Base-by-base conservation (phyloP, 495 filamentous ascomycete genomes). In the Talaromyces liani region DNA sequence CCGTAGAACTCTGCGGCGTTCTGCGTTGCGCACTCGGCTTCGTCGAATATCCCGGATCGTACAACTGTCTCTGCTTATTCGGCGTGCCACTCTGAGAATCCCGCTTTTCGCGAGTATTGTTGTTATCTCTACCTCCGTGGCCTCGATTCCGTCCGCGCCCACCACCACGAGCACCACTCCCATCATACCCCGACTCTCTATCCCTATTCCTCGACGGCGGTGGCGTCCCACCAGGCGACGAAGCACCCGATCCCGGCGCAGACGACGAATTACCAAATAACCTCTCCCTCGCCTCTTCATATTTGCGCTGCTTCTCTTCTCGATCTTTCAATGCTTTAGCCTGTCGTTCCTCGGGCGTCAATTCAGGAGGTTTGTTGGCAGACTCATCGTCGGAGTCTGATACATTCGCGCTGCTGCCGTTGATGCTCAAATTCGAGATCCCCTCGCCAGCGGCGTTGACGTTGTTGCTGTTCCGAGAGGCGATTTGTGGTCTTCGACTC, bases 251-350 rank as follows among this genome's bases (percentile, higher is more conserved):
- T 2, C 70, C 72, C 5, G 71, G 75, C 14, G 81, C 70, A 6
- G 77, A 79, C 9, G 77, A 79, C 12, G 82, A 75, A 7, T 78
- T 82, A 24, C 91, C 91, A 72, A 96, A 92, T n/a, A 96, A 82
- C 70, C 88, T 85, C 67, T 92, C 89, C 12, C 92, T 82, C 2
- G 83, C 89, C 75, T 96, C 92, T 60, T 93, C 87, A 71, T 97
- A 97, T 57, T 88, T 89, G 57, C 86, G 86, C 76, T 93, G 87
- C 78, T 92, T 96, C 74, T 96, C 92, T 68, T 95, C 92, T 4
- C 83, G 80, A 66, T 95, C 91, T 59, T 82, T 80, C 73, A 90
- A 81, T 39, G 91, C 87, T 65, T 87, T 87, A 12, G 84, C 79
- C 61, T 87, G 83, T 34, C 90, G 83, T 75, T 96, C 88, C 62